phyloP scores from a whole-genome alignment of 768 basidiomycete genomes.

The Pleurotus eryngii region DNA sequence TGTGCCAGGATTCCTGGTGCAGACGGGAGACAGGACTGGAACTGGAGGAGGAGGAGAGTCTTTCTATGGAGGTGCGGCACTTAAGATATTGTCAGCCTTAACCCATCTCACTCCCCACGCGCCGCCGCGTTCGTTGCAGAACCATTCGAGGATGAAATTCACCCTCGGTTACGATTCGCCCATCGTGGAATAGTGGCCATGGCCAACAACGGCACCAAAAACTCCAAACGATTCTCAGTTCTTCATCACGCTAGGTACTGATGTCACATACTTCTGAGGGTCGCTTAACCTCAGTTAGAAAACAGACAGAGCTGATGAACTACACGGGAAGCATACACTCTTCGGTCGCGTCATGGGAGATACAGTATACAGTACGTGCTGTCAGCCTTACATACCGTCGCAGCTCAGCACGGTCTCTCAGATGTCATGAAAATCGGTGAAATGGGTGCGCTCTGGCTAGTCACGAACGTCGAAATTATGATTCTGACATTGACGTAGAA shows the following conservation, averaged over 20 bases:
- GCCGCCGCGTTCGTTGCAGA: slow-evolving; percentile 40
- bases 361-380: slow-evolving; percentile 77
- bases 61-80: slow-evolving; percentile 78
- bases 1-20: slow-evolving; percentile 88
- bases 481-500: not conserved
- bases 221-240: slow-evolving; percentile 96
- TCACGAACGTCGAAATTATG: too few species aligned
- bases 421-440: slow-evolving; percentile 92
- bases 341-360: slow-evolving; percentile 91
- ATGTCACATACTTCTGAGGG: not conserved
- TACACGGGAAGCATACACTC: slow-evolving; percentile 92
- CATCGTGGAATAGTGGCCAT: slow-evolving; percentile 92
- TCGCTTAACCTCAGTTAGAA: not conserved
- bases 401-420: slow-evolving; percentile 23
- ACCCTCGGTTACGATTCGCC: slow-evolving; percentile 83
- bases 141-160: slow-evolving; percentile 92
- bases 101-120: too few species aligned
- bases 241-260: slow-evolving; percentile 84
- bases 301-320: slow-evolving; percentile 83
- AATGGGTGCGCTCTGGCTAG: slow-evolving; percentile 53
- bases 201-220: slow-evolving; percentile 86
- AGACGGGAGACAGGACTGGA: slow-evolving; percentile 91
- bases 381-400: not conserved
- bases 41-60: slow-evolving; percentile 93
- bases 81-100: not conserved